phyloP scores from a whole-genome alignment of 1,284 basidiomycete species.

The Erythrobasidium hasegawianum region DNA sequence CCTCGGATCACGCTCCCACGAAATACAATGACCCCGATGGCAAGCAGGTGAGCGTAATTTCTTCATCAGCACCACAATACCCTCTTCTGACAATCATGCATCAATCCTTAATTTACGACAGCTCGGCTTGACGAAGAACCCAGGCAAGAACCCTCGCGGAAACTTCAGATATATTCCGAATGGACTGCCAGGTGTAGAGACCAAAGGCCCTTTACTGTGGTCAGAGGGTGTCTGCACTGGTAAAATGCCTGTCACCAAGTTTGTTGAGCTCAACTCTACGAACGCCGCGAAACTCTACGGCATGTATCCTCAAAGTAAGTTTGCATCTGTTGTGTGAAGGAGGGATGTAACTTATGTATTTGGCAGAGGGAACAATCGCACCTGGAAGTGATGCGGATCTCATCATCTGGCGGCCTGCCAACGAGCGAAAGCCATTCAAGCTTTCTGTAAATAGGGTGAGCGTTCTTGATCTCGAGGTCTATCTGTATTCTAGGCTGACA shows the following conservation, averaged over 20 bases:
- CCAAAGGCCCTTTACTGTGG: slow-evolving; percentile 44
- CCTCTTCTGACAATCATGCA: no score
- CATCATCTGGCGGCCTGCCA: slow-evolving; percentile 41
- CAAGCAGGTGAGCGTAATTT: slow-evolving; percentile 41
- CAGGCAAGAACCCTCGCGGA: slow-evolving; percentile 35
- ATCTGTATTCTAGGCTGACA: no score
- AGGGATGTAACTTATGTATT: not conserved
- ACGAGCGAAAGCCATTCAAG: slow-evolving; percentile 26
- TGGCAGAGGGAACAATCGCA: slow-evolving; percentile 41
- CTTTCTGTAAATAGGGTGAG: slow-evolving; percentile 35
- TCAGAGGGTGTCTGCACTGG: slow-evolving; percentile 44
- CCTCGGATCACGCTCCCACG: slow-evolving; percentile 45
- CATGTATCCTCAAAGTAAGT: slow-evolving; percentile 42
- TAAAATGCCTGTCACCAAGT: slow-evolving; percentile 41
- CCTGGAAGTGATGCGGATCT: slow-evolving; percentile 46
- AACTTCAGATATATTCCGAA: slow-evolving; percentile 45
- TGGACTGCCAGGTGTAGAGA: slow-evolving; percentile 45
- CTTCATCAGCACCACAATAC: not conserved
- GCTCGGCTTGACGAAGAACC: slow-evolving; percentile 36
- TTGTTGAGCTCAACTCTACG: slow-evolving; percentile 45
- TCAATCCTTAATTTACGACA: no score
- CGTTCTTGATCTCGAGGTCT: no score
- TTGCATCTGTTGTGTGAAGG: not conserved
- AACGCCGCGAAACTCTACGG: slow-evolving; percentile 43
- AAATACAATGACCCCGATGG: slow-evolving; percentile 43